Base-by-base conservation (phyloP, 2,329 filamentous ascomycete genomes). In the Pyrenophora graminea region DNA sequence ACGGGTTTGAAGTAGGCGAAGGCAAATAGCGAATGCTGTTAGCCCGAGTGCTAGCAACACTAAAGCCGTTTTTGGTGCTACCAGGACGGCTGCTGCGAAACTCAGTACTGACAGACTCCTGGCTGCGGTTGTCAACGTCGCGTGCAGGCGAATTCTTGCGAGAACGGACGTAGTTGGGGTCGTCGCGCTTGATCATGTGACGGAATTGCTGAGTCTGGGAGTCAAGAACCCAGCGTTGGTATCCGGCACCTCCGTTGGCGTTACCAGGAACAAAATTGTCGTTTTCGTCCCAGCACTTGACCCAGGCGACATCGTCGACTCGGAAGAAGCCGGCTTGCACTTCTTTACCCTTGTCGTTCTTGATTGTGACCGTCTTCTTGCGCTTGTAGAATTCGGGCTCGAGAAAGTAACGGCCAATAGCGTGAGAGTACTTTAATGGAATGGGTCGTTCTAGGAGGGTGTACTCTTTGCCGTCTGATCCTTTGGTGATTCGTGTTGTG, bases 231-330 rank as follows among this genome's bases (percentile, higher is more conserved):
- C 78, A 81, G 39, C 78, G 76, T 46, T 77, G 75, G 59, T 80
- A 80, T 6, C 52, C 58, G 15, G 51, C 51, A 8, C 46, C 55
- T 15, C 45, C 47, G 7, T 48, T 51, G 27, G 46, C 42, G 3
- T 77, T 78, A 1, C 78, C 78, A 3, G 77, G 77, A 37, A 80
- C 76, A 63, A 81, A 81, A n/a, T 69, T 72, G 46, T 77, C 78
- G 34, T 78, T 66, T 18, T 73, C 68, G 58, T 80, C 77, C 77
- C 78, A 80, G 54, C 76, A 78, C 33, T 77, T 72, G 32, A 81
- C 77, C 77, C 78, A 81, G 45, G 76, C 73, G 31, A 75, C 77
- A 41, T 80, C 76, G 48, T 81, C 79, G 23, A 81, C 73, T 10
- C 69, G 74, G 67, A 81, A 80, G 67, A 80, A 81, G 48, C 76